These are phyloP conservation scores for Exophiala alcalophila DNA, from an alignment of 2,329 filamentous ascomycete genomes.

Conservation along the genomic window DNA sequence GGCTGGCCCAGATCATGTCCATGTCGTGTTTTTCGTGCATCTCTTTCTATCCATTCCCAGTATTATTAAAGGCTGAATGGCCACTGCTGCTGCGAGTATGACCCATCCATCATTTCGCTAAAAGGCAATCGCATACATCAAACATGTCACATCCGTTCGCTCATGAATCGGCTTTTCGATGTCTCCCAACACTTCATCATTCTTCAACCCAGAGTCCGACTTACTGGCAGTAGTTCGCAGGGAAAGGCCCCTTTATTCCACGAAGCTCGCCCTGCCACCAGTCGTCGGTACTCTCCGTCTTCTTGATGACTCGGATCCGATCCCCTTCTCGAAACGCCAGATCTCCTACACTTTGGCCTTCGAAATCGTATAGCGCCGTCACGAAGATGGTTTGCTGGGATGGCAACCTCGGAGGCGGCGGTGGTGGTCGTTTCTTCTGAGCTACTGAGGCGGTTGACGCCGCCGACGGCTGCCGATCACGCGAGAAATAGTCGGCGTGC, in stretches of 20 bases:
- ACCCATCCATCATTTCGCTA: too few relatives aligned
- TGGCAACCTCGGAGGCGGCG: constrained; percentile 62
- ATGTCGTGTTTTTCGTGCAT: too few relatives aligned
- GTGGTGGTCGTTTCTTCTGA: constrained; percentile 75
- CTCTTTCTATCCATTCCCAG: too few relatives aligned
- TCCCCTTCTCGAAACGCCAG: constrained; percentile 74
- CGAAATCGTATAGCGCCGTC: constrained; percentile 72
- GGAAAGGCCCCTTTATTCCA: constrained; percentile 69
- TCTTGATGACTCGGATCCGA: constrained; percentile 71
- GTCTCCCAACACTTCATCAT: too few relatives aligned
- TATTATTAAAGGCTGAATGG: too few relatives aligned
- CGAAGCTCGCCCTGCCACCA: constrained; percentile 82
- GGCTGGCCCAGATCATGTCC: too few relatives aligned
- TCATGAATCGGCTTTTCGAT: too few relatives aligned
- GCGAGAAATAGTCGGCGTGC: constrained; percentile 46
- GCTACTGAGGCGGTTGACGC: constrained; percentile 37
- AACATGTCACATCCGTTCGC: too few relatives aligned
- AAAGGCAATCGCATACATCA: too few relatives aligned
- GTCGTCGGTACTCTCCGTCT: constrained; percentile 75
- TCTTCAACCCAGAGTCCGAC: too few relatives aligned
- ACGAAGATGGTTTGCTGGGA: constrained; percentile 55
- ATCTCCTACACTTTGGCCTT: constrained; percentile 67
- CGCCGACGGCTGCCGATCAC: constrained; percentile 42
- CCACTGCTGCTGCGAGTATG: too few relatives aligned
- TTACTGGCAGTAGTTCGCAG: constrained; percentile 70